phyloP scores from a whole-genome alignment of 1,284 basidiomycete species.

The Boletellus deceptivus region DNA sequence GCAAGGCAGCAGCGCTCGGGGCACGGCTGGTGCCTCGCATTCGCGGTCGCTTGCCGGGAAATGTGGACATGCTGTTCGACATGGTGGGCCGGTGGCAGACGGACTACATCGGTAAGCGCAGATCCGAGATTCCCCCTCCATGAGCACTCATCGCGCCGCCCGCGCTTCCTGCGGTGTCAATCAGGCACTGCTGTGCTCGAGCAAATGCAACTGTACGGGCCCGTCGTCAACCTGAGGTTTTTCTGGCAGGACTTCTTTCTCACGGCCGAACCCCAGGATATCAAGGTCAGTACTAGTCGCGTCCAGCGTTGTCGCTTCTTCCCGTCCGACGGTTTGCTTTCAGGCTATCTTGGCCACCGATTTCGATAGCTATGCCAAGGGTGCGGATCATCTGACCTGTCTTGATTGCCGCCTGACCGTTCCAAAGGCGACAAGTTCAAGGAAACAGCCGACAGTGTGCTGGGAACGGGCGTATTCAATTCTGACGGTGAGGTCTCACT shows the following conservation, averaged over 20 bases:
- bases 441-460: slow-evolving; percentile 31
- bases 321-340: not conserved
- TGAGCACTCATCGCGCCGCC: not conserved
- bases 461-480: slow-evolving; percentile 49
- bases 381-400: slow-evolving; percentile 17
- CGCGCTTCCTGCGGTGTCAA: too few relatives aligned
- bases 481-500: slow-evolving; percentile 36
- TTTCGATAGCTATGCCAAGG: slow-evolving; percentile 44
- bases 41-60: slow-evolving; percentile 25
- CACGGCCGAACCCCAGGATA: slow-evolving; percentile 35
- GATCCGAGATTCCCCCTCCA: not conserved
- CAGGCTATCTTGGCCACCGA: slow-evolving; percentile 42
- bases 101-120: slow-evolving; percentile 27
- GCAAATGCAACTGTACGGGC: slow-evolving; percentile 17
- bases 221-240: slow-evolving; percentile 27
- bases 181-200: slow-evolving; percentile 17
- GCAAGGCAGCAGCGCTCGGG: slow-evolving; percentile 17
- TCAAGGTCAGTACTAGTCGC: slow-evolving; percentile 20
- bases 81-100: slow-evolving; percentile 12
- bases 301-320: not conserved
- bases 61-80: slow-evolving; percentile 24
- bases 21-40: slow-evolving; percentile 23
- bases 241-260: slow-evolving; percentile 36
- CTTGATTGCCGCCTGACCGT: slow-evolving; percentile 7
- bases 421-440: slow-evolving; percentile 30